Percentiles rank a stretch among this genome's conserved stretches.
Conservation (phyloP, 305 asterid genomes). For the Fraxinus sp. region DNA sequence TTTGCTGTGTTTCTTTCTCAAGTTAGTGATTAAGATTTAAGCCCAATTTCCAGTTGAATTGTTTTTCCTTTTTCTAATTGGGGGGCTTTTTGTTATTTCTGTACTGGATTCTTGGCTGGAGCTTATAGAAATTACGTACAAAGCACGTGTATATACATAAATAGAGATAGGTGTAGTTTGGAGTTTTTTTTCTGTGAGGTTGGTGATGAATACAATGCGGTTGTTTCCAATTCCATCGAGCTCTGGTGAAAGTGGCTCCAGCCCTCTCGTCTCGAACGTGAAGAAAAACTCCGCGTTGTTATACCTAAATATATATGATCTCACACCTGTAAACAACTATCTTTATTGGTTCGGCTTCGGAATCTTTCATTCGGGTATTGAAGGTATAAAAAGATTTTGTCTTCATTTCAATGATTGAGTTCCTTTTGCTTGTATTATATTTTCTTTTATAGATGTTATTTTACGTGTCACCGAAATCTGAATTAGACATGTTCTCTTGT, state of each 20-base stretch:
- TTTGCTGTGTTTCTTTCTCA: background rate
- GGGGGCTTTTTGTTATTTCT: conserved; percentile 10
- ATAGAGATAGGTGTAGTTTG: background rate
- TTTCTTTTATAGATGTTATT: background rate
- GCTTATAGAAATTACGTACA: conserved; percentile 3
- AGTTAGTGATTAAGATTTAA: background rate
- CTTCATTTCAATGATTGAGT: background rate
- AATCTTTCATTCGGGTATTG: conserved; percentile 84
- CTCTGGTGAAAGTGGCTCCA: too few species aligned
- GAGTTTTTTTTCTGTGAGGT: conserved; percentile 13
- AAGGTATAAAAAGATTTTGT: conserved; percentile 48
- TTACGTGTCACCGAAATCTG: background rate
- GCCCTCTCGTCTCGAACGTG: too few species aligned
- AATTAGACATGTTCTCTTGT: background rate
- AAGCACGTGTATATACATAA: background rate
- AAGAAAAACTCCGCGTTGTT: conserved; percentile 52
- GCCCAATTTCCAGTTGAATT: background rate
- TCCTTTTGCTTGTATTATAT: background rate
- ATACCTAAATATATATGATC: conserved; percentile 85
- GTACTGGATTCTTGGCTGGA: conserved; percentile 30
- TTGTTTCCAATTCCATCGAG: conserved; percentile 59
- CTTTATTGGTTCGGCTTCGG: conserved; percentile 92
- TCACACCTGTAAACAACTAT: conserved; percentile 75
- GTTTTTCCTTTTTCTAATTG: background rate
- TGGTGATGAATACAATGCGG: conserved; percentile 48